Base-by-base conservation (phyloP, 306 rosid species). In the Benincasa hispida region DNA sequence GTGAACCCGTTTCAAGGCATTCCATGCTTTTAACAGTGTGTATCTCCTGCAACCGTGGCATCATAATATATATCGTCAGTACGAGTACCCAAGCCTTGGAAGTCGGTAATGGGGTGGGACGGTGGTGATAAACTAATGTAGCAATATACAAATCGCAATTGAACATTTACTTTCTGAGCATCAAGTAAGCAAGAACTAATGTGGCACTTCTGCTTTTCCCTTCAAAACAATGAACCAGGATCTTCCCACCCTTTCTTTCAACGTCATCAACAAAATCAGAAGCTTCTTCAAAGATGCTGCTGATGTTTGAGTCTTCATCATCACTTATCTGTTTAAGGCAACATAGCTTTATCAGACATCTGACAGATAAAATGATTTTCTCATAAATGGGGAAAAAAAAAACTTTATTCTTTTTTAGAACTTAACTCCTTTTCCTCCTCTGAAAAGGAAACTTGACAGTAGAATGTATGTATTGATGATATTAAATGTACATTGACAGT, bases 121-220 rank as follows among this genome's bases (percentile, higher is more conserved):
- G 30, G 30, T 1, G 14, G 62, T 57, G 32, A 0, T 25, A 59
- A 27, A 59, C 6, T 24, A 27, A 10, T 25, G 8, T 25, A 61
- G 21, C 22, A 32, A 62, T 62, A 63, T 21, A 37, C 10, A 37
- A 10, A 66, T 66, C 68, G 42, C 74, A 81, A 18, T 68, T 78
- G 79, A 75, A 78, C 84, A 30, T 96, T 87, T 89, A 92, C 99
- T 94, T 94, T 74, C 88, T 88, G 82, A 92, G 91, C 93, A 94
- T 92, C 34, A 92, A 86, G 93, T 90, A 92, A 32, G 99, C 99
- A 72, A 94, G 88, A 81, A 94, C 96, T 77, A 90, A 65, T 0
- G 96, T 89, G 54, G 89, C 97, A 81, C 99, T 94, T 88, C 99
- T 86, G 85, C 99, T 94, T 84, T 66, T 94, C 57, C 99, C 99